Conservation (phyloP, 1,284 basidiomycete genomes). For the Ustilago cynodontis region DNA sequence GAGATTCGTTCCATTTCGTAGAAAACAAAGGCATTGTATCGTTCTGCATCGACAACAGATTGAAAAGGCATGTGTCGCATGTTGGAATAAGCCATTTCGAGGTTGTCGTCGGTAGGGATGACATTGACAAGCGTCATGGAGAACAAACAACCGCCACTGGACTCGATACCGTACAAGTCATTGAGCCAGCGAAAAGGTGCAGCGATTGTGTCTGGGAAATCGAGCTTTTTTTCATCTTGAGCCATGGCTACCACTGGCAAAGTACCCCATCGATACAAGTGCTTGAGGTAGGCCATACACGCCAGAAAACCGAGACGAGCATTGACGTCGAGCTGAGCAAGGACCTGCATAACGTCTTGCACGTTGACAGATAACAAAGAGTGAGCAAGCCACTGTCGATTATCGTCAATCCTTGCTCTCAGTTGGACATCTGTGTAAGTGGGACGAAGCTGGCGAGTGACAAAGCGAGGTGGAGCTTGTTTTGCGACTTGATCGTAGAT, state of each 20-base stretch:
- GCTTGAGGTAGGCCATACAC: conserved; percentile 46
- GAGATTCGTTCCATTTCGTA: conserved; percentile 50
- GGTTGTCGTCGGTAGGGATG: conserved; percentile 4
- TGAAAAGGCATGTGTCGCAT: conserved; percentile 48
- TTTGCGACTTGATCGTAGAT: conserved; percentile 37
- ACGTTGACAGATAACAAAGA: conserved; percentile 26
- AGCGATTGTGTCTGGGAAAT: conserved; percentile 30
- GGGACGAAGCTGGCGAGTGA: conserved; percentile 37
- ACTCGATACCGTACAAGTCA: conserved; percentile 47
- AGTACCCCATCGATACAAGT: conserved; percentile 52
- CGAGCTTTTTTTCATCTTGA: conserved; percentile 42
- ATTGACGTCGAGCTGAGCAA: conserved; percentile 27
- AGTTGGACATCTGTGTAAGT: conserved; percentile 42
- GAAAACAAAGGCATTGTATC: conserved; percentile 49
- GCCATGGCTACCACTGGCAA: conserved; percentile 50
- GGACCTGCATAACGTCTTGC: conserved; percentile 19
- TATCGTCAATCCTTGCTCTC: conserved; percentile 38
- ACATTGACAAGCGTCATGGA: conserved; percentile 53
- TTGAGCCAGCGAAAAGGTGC: conserved; percentile 49
- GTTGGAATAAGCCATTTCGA: conserved; percentile 48
- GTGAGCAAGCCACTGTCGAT: conserved; percentile 39
- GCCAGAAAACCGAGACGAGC: conserved; percentile 45
- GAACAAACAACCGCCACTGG: conserved; percentile 47
- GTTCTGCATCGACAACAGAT: conserved; percentile 40
- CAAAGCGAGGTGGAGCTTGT: conserved; percentile 46